phyloP scores from a whole-genome alignment of 345 rosid genomes.

The Eucalyptus erythrocorys region DNA sequence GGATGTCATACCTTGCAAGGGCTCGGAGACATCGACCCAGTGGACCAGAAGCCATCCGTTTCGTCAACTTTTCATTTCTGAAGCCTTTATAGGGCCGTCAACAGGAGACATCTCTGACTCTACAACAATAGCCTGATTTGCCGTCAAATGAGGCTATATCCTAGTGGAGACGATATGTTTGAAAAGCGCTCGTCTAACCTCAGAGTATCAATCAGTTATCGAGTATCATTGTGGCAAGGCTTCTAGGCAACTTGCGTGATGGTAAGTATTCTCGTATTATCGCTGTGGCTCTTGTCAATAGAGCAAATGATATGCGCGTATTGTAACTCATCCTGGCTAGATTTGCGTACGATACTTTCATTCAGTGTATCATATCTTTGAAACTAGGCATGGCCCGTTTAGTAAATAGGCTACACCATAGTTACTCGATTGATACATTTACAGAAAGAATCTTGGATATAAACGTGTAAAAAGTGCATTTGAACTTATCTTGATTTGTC shows the following conservation, averaged over 20 bases:
- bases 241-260: not conserved
- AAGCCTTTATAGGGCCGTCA: not conserved
- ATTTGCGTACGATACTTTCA: too few species aligned
- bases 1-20: not conserved
- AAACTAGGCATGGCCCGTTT: too few species aligned
- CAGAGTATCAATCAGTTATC: not conserved
- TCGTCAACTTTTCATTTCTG: not conserved
- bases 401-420: too few species aligned
- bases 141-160: not conserved
- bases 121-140: not conserved
- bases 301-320: not conserved
- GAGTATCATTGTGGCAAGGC: not conserved
- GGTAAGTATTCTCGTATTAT: not conserved
- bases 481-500: too few species aligned
- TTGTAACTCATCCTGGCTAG: not conserved
- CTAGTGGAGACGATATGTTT: not conserved
- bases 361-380: too few species aligned
- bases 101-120: not conserved
- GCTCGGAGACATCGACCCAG: not conserved
- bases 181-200: not conserved
- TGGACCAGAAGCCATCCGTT: not conserved
- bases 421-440: too few species aligned
- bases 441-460: too few species aligned
- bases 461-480: too few species aligned
- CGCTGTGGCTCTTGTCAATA: not conserved